Percentiles rank a stretch among this genome's conserved stretches.
Evolutionary conservation across 139 green algal species (phyloP).

Genomic region (Microglena sp.): DNA sequence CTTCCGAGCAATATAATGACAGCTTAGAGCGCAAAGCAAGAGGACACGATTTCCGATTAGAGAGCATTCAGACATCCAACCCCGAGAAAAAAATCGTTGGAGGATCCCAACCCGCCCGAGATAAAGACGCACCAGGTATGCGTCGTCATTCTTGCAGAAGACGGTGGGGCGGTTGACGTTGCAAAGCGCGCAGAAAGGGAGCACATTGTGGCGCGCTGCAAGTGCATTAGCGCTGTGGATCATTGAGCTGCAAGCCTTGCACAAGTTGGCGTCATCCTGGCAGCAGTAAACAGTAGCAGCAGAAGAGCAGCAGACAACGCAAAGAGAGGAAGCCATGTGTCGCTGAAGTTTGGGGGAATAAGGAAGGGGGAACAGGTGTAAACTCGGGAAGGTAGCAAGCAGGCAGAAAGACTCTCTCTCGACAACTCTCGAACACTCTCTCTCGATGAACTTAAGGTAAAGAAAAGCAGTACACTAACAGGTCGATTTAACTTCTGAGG

Average conservation of each 20-base stretch:
- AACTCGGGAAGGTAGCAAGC: too few species aligned
- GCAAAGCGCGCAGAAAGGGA: slow-evolving; percentile 9
- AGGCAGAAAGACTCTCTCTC: too few species aligned
- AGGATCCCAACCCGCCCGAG: slow-evolving; percentile 10
- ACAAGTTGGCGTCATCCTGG: slow-evolving; percentile 33
- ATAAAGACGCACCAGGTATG: slow-evolving; percentile 17
- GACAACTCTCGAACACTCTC: too few species aligned
- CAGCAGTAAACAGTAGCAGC: slow-evolving; percentile 24
- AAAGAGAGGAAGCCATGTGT: too few species aligned
- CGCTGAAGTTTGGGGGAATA: too few species aligned
- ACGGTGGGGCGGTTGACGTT: background rate
- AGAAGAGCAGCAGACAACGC: too few species aligned
- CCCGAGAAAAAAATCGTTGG: slow-evolving; percentile 12
- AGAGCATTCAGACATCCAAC: background rate
- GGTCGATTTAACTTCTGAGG: too few species aligned
- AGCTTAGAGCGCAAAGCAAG: background rate
- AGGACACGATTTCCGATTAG: background rate
- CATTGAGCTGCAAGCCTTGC: slow-evolving; percentile 25
- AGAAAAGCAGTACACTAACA: too few species aligned
- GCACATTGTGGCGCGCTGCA: slow-evolving; percentile 17
- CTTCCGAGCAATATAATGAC: too few species aligned
- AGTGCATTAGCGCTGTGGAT: slow-evolving; percentile 37
- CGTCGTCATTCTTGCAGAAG: slow-evolving; percentile 16
- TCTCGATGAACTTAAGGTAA: too few species aligned
- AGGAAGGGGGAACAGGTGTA: too few species aligned